phyloP scores from a whole-genome alignment of 140 eudicot genomes.

The Ambrosia hybrid region DNA sequence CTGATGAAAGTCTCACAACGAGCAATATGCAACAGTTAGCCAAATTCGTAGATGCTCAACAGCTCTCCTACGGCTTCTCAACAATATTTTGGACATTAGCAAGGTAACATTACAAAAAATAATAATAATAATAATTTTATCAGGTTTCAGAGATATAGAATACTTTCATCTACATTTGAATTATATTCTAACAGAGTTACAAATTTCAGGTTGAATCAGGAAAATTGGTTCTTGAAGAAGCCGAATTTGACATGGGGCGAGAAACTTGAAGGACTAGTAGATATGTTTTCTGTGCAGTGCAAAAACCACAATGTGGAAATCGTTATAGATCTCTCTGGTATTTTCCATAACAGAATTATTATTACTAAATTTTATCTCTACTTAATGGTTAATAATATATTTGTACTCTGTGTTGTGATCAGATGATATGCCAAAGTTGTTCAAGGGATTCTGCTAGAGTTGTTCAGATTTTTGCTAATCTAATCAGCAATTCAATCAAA shows the following conservation, averaged over 20 bases:
- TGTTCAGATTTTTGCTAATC: slow-evolving; percentile 89
- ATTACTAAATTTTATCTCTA: slow-evolving; percentile 1
- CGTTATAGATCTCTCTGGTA: slow-evolving; percentile 92
- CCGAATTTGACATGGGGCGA: slow-evolving; percentile 83
- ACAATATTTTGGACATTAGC: slow-evolving; percentile 97
- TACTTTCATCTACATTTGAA: neutral
- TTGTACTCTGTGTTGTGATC: slow-evolving; percentile 28
- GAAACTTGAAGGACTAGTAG: slow-evolving; percentile 97
- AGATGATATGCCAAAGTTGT: slow-evolving; percentile 90
- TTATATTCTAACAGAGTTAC: neutral
- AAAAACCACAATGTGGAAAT: slow-evolving; percentile 89
- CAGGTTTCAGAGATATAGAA: neutral
- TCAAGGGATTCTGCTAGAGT: slow-evolving; percentile 92
- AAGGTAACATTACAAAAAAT: slow-evolving; percentile 51
- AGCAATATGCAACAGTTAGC: slow-evolving; percentile 74
- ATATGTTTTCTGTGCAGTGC: slow-evolving; percentile 97
- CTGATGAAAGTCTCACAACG: slow-evolving; percentile 88
- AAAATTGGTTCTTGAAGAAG: slow-evolving; percentile 80
- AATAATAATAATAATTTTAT: neutral
- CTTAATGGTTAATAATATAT: slow-evolving; percentile 9
- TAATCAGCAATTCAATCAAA: slow-evolving; percentile 92
- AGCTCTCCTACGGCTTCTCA: slow-evolving; percentile 90
- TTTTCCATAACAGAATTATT: slow-evolving; percentile 12
- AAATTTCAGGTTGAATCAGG: slow-evolving; percentile 92
- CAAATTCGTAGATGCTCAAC: slow-evolving; percentile 97